Conservation (phyloP, 2,329 filamentous ascomycete species). For the Apiospora koreana region DNA sequence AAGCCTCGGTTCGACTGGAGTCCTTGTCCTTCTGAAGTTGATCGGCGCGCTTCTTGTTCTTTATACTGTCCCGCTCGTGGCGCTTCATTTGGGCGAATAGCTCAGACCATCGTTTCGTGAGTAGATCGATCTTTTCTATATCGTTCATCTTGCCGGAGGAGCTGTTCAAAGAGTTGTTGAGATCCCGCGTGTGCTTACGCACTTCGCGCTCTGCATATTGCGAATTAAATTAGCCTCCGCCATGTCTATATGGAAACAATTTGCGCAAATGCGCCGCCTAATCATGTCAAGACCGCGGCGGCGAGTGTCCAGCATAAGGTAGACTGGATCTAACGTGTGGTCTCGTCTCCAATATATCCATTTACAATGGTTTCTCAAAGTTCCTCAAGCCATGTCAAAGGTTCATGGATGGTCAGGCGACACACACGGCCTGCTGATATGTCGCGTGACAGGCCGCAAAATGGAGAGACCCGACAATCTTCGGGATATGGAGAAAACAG, state of each 20-base stretch:
- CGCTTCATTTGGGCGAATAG: constrained; percentile 94
- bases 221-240: not conserved
- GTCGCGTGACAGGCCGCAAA: not conserved
- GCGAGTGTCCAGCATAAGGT: not conserved
- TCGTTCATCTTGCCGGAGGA: constrained; percentile 91
- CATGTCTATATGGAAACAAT: not conserved
- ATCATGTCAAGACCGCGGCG: not conserved
- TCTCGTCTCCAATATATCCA: not conserved
- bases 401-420: not conserved
- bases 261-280: constrained; percentile 1
- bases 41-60: constrained; percentile 94
- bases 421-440: not conserved
- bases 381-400: not conserved
- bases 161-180: constrained; percentile 76
- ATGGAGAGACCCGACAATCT: not conserved
- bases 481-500: not conserved
- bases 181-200: constrained; percentile 55
- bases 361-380: not conserved
- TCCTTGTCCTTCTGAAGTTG: constrained; percentile 97
- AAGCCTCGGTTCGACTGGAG: constrained; percentile 81
- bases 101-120: constrained; percentile 90
- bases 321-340: not conserved
- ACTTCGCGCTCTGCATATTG: constrained; percentile 22
- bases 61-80: constrained; percentile 88
- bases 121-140: constrained; percentile 84